Conservation (phyloP, 2,329 filamentous ascomycete species). For the Ceratocystis papillata region DNA sequence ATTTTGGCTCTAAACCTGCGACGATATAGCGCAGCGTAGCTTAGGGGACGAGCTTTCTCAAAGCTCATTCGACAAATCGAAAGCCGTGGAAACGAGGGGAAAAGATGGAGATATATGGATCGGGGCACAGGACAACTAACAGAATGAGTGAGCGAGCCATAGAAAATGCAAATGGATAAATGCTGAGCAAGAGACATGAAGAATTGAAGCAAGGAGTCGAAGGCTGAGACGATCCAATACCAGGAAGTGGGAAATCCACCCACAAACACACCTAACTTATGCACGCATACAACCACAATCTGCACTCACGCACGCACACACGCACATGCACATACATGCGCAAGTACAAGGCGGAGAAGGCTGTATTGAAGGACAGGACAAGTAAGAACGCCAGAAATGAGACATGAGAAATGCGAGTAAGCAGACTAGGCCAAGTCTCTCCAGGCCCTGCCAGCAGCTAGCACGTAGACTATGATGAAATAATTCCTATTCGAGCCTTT, state of each 20-base stretch:
- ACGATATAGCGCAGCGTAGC: neutral
- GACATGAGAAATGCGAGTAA: neutral
- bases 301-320: neutral
- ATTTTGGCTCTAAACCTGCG: too few species aligned
- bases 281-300: neutral
- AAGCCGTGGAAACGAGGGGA: neutral
- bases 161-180: neutral
- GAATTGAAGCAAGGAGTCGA: too few species aligned
- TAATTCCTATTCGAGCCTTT: too few species aligned
- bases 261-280: neutral
- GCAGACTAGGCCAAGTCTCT: neutral
- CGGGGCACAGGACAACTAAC: neutral
- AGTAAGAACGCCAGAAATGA: neutral
- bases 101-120: neutral
- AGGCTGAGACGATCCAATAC: neutral
- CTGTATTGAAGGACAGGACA: neutral
- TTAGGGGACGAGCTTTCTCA: neutral
- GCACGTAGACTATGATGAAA: too few species aligned
- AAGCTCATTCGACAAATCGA: neutral
- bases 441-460: too few species aligned
- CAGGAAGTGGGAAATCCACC: neutral
- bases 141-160: neutral
- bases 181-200: neutral
- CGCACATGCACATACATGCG: neutral
- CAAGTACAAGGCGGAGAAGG: slow-evolving; percentile 5